A percentile compares a stretch with the other conserved stretches of the same genome.
Evolutionary conservation across 2,329 filamentous ascomycete species (phyloP).

Genomic region (Mariannaea sp.): DNA sequence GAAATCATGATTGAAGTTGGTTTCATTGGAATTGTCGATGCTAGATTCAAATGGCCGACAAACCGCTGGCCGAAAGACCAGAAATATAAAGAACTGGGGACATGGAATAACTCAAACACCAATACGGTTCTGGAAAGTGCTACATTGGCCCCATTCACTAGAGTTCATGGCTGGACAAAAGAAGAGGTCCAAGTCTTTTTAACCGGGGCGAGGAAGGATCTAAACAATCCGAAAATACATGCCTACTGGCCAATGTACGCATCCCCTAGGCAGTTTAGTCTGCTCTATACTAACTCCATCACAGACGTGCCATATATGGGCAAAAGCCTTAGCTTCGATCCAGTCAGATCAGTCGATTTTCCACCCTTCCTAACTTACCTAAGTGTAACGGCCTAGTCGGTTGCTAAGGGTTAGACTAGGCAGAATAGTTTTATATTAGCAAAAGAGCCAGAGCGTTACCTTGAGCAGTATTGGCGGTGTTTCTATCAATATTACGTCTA

Average conservation of each 20-base stretch:
- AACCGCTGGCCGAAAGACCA: conserved; percentile 56
- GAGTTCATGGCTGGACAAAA: conserved; percentile 29
- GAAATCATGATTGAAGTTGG: conserved; percentile 52
- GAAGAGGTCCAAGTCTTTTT: conserved; percentile 32
- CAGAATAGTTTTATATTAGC: too few relatives aligned
- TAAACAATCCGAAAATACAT: conserved; percentile 26
- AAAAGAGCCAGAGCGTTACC: too few relatives aligned
- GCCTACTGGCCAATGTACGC: conserved; percentile 33
- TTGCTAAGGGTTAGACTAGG: too few relatives aligned
- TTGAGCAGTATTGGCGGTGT: too few relatives aligned
- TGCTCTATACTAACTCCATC: not conserved
- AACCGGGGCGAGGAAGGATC: conserved; percentile 24
- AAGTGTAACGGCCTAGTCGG: too few relatives aligned
- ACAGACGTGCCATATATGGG: not conserved
- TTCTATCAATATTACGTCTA: too few relatives aligned
- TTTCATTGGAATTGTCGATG: conserved; percentile 55
- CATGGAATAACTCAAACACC: conserved; percentile 34
- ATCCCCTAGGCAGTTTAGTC: not conserved
- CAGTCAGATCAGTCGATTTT: too few relatives aligned
- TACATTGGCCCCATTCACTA: conserved; percentile 38
- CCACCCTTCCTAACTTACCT: too few relatives aligned
- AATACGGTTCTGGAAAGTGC: conserved; percentile 36
- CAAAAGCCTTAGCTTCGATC: not conserved
- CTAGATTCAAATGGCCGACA: conserved; percentile 52
- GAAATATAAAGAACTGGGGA: conserved; percentile 55